Conservation (phyloP, 352 stramenopile genomes). For the Phytophthora citrophthora region DNA sequence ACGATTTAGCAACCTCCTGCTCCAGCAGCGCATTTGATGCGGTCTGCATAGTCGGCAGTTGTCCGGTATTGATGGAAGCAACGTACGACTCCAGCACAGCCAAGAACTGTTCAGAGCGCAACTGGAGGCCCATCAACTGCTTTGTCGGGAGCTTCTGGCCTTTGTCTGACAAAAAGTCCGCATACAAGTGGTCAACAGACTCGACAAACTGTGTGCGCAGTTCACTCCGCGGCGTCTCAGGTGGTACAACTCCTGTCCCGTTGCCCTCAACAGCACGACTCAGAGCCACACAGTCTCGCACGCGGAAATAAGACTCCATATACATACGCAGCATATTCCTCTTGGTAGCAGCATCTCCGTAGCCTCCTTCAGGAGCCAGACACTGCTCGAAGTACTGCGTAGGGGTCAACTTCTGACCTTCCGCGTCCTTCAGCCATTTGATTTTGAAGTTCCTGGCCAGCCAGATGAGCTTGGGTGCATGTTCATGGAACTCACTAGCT, state of each 20-base stretch:
- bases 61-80: conserved; percentile 41
- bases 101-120: conserved; percentile 48
- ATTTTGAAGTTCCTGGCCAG: conserved; percentile 68
- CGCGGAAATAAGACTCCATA: conserved; percentile 53
- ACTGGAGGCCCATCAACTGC: conserved; percentile 44
- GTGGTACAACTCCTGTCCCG: conserved; percentile 10
- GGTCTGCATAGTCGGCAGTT: conserved; percentile 53
- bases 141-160: conserved; percentile 46
- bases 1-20: conserved; percentile 37
- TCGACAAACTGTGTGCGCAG: conserved; percentile 66
- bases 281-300: conserved; percentile 48
- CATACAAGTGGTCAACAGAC: conserved; percentile 55
- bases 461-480: conserved; percentile 72
- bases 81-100: conserved; percentile 55
- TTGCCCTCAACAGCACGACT: conserved; percentile 58
- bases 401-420: conserved; percentile 54
- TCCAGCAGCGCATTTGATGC: conserved; percentile 54
- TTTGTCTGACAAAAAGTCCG: conserved; percentile 48
- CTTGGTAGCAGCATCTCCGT: conserved; percentile 54
- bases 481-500: conserved; percentile 51
- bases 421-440: conserved; percentile 61
- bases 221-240: conserved; percentile 27
- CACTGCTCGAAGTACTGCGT: conserved; percentile 59
- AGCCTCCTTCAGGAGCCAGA: conserved; percentile 56
- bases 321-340: conserved; percentile 72